A percentile compares a stretch with the other conserved stretches of the same genome.
Conservation (phyloP, 345 rosid genomes). For the Rubroshorea leprosula region DNA sequence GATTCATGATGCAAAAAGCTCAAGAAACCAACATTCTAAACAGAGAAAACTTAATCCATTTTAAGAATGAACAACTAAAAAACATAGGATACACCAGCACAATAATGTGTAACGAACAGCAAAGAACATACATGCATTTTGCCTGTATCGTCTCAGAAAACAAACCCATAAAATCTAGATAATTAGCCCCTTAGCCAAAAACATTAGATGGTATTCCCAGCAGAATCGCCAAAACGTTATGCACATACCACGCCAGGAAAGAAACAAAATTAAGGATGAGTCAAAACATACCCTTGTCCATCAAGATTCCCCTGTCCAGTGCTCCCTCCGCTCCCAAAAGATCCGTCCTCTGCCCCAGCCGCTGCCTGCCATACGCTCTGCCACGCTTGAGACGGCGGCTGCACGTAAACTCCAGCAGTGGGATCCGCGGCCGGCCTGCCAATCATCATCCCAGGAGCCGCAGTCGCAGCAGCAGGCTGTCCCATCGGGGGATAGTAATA, state of each 20-base stretch:
- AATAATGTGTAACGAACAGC: no score
- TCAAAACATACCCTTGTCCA: conserved; percentile 45
- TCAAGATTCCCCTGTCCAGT: conserved; percentile 67
- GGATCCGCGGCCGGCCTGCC: conserved; percentile 87
- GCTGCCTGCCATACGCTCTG: conserved; percentile 85
- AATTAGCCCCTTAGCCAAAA: no score
- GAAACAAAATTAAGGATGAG: no score
- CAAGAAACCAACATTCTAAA: no score
- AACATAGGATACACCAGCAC: no score
- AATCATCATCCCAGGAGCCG: conserved; percentile 78
- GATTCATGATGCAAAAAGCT: no score
- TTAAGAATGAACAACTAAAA: no score
- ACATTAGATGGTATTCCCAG: no score
- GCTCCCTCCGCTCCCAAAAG: conserved; percentile 61
- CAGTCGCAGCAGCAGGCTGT: conserved; percentile 42
- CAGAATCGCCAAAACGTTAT: neutral
- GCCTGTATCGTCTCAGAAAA: no score
- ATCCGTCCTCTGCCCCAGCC: conserved; percentile 53
- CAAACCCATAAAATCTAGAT: no score
- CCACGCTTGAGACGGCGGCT: conserved; percentile 97
- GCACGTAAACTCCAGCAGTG: conserved; percentile 46
- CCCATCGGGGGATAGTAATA: conserved; percentile 87
- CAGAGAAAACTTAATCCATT: no score
- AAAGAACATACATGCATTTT: no score
- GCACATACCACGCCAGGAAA: neutral